Conservation (phyloP, 371 early-diverging fungal species). For the Apophysomyces trapeziformis region DNA sequence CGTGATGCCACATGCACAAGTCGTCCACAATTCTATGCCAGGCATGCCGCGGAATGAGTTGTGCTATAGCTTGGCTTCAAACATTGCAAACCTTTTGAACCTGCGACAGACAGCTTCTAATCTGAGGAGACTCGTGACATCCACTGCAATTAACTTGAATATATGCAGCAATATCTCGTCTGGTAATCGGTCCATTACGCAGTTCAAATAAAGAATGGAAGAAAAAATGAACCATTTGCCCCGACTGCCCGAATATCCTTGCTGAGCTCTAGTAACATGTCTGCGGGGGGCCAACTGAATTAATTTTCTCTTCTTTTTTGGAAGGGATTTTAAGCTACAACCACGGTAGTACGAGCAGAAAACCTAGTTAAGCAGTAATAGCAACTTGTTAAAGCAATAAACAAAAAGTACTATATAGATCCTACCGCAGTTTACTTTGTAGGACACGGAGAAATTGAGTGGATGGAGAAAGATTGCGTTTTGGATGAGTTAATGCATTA, state of each 20-base stretch:
- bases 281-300: neutral
- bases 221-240: conserved; percentile 13
- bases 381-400: too few relatives aligned
- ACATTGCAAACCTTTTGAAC: conserved; percentile 26
- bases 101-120: conserved; percentile 29
- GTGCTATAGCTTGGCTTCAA: neutral
- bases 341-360: neutral
- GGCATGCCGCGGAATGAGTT: neutral
- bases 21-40: conserved; percentile 29
- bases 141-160: conserved; percentile 24
- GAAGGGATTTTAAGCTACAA: neutral
- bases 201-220: neutral
- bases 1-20: conserved; percentile 34
- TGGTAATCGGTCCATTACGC: conserved; percentile 36
- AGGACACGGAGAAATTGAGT: too few relatives aligned
- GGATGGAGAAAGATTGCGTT: too few relatives aligned
- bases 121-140: conserved; percentile 27
- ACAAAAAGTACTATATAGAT: too few relatives aligned
- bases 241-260: neutral
- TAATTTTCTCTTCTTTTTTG: too few relatives aligned
- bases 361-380: too few relatives aligned
- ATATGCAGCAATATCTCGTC: conserved; percentile 40
- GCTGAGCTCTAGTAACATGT: neutral
- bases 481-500: too few relatives aligned
- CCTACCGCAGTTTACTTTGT: too few relatives aligned